Evolutionary conservation across 2,329 filamentous ascomycete genomes (phyloP), one percentile per base, ranked within the genome.

Genomic region (Arthroderma uncinatum): DNA sequence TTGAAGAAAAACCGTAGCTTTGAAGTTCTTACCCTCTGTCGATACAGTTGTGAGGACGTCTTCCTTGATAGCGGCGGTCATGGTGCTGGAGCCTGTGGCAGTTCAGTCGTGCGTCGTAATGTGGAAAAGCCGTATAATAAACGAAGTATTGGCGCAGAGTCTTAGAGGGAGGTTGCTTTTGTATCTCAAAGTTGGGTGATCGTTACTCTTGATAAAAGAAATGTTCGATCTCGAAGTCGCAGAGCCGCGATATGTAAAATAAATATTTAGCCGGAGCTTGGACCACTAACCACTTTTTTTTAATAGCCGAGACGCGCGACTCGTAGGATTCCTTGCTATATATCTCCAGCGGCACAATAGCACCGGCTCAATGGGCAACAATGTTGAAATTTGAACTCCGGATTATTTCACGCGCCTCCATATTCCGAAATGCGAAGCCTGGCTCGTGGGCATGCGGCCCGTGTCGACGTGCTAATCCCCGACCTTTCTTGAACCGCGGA

Each of bases 31-130:
- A 74, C 73, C 73, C 34, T 74, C 71, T 12, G 71, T 73, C 5
- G 73, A 74, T 53, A 73, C 67, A 59, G 72, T 74, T 50, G 68
- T 70, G 40, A 73, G 64, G 16, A 60, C 59, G 62, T 74, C 72
- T 33, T 71, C 69, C 23, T 61, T 64, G 36, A 64, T 58, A 25
- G 64, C 58, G 53, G 68, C 63, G 71, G 73, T 73, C 56, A 55
- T 60, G n/a, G 21, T 37, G 30, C 8, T 10, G 8, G 28, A 37
- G 4, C 4, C 8, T 3, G 8, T 4, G 12, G 12, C 4, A 5
- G 12, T 30, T 33, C 25, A 6, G 47, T 30, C 25, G 25, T 19
- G 12, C 2, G 12, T 16, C 14, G 10, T 6, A 33, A 47, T 2
- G n/a, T 33, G 25, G 16, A 25, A 19, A 7, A 6, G 23, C 7